Base-by-base conservation (phyloP, 257 asterid genomes). In the Solanum verrucosum region DNA sequence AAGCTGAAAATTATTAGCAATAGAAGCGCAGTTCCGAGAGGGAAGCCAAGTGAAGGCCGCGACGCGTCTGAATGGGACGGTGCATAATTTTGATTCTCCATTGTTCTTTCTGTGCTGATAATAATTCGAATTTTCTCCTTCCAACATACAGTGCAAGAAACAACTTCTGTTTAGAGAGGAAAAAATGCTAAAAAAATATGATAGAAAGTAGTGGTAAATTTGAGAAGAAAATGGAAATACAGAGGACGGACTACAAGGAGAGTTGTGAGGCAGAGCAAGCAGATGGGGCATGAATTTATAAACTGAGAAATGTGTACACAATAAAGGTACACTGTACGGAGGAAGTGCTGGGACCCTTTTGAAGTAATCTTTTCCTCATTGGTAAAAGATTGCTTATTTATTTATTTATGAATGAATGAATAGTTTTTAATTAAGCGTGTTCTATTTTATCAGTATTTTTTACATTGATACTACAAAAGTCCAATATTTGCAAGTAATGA, bases 1-100 rank as follows among this genome's bases (percentile, higher is more conserved):
- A 97, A 93, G 92, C 94, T 93, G 92, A 97, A 96, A 27, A 97
- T 92, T 59, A 95, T 91, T 38, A 95, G 93, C 92, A 97, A 86
- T 0, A 97, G 92, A 7, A 97, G 94, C 56, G 99, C 99, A 11
- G 98, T 96, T 35, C 99, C 99, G 4, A 97, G 93, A 7, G 99
- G 99, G 35, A 97, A 96, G 1, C 99, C 99, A 1, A 97, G 74
- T 25, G 98, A 96, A 23, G 99, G 98, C 40, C 98, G 95, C 2
- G 99, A 95, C 9, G 91, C 90, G 13, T 89, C 90, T 11, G 59
- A 84, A 5, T 91, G 89, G 16, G 93, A 88, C 13, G 95, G 86
- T 31, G 94, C 87, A 78, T 91, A 93, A 79, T 93, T 88, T 3
- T 93, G 94, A 88, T 89, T 89, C 89, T 95, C 99, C 97, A 94